Evolutionary conservation across 2,329 filamentous ascomycete genomes (phyloP), one percentile per base, ranked within the genome.

Genomic region (Furcasterigmium sp.): DNA sequence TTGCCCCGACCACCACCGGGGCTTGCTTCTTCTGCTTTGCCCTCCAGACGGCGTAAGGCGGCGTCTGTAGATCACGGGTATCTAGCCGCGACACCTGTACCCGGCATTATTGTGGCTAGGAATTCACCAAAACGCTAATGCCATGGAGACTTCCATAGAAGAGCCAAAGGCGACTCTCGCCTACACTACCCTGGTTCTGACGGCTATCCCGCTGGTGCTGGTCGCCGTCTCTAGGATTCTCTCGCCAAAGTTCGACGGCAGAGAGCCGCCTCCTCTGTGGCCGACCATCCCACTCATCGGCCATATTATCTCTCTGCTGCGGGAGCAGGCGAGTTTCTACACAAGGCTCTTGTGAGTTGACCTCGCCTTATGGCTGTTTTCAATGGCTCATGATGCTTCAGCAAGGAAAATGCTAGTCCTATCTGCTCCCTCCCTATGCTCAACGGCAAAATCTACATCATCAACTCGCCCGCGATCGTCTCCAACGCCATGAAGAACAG

Each of bases 371-470:
- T 26, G 23, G 23, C 23, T 15, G 13, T 3, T 10, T 4, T 15
- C 9, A n/a, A 5, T 13, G 9, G 9, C 23, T 45, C 35, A 45
- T 39, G 9, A 19, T 18, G 4, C 5, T 3, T 15, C 17, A 56
- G 53, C 37, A 57, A 56, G 23, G 46, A 55, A 10, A 53, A 49
- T 3, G 44, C 42, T 2, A 23, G 59, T 41, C 57, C 60, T 13
- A 68, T 73, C 47, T 69, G 64, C 44, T 71, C 72, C 1, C 50
- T 76, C 3, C 68, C 65, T 3, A 67, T 74, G 50, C 53, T 72
- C 18, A 61, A 56, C 34, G 53, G 59, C 19, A 68, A 68, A 32
- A 59, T 69, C 13, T 77, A 76, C 46, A 54, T 73, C 25, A 62
- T 74, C 20, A 67, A 60, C 35, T 62, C 62, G 8, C 66, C 72